Conservation (phyloP, 192 early-diverging fungal genomes). For the Chytriomyces sp. region DNA sequence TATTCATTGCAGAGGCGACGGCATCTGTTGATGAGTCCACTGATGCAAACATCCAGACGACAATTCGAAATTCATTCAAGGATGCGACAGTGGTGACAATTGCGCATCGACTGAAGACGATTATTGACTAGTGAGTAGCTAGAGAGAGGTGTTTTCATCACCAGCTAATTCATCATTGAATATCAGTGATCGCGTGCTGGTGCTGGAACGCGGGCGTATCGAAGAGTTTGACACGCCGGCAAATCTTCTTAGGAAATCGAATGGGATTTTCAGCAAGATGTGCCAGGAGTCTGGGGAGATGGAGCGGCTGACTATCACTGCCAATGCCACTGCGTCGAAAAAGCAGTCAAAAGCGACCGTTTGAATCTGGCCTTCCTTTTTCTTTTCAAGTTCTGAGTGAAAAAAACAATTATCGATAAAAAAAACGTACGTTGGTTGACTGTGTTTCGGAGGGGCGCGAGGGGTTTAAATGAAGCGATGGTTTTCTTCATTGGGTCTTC, state of each 20-base stretch:
- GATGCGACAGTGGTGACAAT: constrained; percentile 72
- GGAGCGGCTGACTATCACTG: constrained; percentile 9
- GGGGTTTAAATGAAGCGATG: no score
- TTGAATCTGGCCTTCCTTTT: no score
- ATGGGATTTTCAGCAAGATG: constrained; percentile 34
- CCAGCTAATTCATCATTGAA: not conserved
- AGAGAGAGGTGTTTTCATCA: constrained; percentile 2
- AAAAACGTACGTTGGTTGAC: no score
- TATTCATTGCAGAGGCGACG: constrained; percentile 44
- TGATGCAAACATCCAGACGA: constrained; percentile 70
- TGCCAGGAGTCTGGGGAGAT: constrained; percentile 80
- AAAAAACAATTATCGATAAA: no score
- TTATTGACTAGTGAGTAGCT: constrained; percentile 44
- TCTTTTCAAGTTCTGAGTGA: no score
- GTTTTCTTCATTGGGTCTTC: no score
- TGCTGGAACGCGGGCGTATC: constrained; percentile 72
- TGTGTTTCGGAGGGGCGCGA: no score
- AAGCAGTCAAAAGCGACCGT: no score
- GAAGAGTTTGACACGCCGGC: constrained; percentile 71
- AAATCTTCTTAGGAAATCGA: constrained; percentile 36
- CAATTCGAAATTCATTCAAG: constrained; percentile 67
- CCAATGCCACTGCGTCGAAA: no score
- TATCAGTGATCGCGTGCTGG: constrained; percentile 64
- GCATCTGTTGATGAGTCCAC: constrained; percentile 77
- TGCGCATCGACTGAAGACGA: constrained; percentile 77